These are phyloP conservation scores for Tetradesmus obliquus DNA, from an alignment of 139 green algal species.

Conservation along the genomic window DNA sequence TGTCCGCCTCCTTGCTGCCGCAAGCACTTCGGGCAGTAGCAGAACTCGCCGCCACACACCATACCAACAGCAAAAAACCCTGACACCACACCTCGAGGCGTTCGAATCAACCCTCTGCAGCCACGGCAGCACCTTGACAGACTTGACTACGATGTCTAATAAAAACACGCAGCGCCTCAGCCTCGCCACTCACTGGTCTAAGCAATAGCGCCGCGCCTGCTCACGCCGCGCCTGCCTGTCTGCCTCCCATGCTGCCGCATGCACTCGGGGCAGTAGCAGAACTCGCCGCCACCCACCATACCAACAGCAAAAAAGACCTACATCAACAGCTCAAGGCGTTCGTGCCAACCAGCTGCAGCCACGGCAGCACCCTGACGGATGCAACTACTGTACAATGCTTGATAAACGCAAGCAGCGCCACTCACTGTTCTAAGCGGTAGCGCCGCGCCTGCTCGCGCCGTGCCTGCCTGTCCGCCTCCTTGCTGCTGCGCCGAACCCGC, in stretches of 20 bases:
- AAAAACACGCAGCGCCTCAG: background rate
- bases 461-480: background rate
- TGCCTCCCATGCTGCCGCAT: background rate
- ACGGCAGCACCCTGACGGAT: no score
- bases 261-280: slow-evolving; percentile 40
- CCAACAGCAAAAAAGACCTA: no score
- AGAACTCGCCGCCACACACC: background rate
- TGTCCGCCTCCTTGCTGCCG: background rate
- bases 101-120: no score
- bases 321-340: no score
- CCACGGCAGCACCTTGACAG: no score
- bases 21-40: slow-evolving; percentile 30
- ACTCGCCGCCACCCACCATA: background rate
- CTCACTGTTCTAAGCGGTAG: background rate
- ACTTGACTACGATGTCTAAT: no score
- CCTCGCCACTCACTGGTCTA: slow-evolving; percentile 1
- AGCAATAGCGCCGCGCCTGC: background rate
- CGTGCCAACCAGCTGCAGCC: no score
- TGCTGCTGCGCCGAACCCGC: background rate
- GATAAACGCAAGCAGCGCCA: background rate
- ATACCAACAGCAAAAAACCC: no score
- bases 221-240: background rate
- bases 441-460: background rate
- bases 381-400: no score
- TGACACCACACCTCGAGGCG: no score